Base-by-base conservation (phyloP, 1,284 basidiomycete genomes). In the Bondarzewia mesenterica region DNA sequence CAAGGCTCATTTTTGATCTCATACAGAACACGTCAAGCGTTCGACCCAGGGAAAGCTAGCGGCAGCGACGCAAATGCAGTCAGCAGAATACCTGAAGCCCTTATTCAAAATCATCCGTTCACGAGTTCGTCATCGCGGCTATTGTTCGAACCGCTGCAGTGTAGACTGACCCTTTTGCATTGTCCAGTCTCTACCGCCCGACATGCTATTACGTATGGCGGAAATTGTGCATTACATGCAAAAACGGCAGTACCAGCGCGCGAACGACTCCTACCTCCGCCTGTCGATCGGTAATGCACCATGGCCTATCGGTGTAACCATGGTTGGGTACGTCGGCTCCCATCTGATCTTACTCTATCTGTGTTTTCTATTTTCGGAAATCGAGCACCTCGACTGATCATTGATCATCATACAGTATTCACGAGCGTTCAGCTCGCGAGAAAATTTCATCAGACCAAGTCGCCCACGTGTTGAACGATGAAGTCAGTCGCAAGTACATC, bases 301-400 rank as follows among this genome's bases (percentile, higher is more conserved):
- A 1, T 99, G 96, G 96, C 96, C 96, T 0, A 98, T 99, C 61
- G 96, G 96, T 48, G 96, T 99, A 5, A 99, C 96, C 51, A 95
- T 95, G 88, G 95, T 97, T 70, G 93, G 90, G 91, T 91, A 63
- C 32, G 84, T 74, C 4, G 15, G 42, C 16, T 18, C 18, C n/a
- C 12, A 40, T 8, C 41, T 3, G 8, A 21, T 14, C 21, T 42
- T 23, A 2, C 10, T 23, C 25, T 14, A n/a, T 27, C 22, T 22
- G 32, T 45, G 42, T 40, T 15, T 46, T 36, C 20, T 43, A 15
- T 50, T 16, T 29, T 42, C 18, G 25, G 21, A 38, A 40, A 45
- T 26, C 42, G 26, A 12, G n/a, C n/a, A n/a, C n/a, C n/a, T n/a
- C n/a, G 16, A 18, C 29, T 25, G 7, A 15, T 35, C 6, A 40